Evolutionary conservation across 108 stramenopile genomes (phyloP).

Genomic region (Cyclotella cryptica): DNA sequence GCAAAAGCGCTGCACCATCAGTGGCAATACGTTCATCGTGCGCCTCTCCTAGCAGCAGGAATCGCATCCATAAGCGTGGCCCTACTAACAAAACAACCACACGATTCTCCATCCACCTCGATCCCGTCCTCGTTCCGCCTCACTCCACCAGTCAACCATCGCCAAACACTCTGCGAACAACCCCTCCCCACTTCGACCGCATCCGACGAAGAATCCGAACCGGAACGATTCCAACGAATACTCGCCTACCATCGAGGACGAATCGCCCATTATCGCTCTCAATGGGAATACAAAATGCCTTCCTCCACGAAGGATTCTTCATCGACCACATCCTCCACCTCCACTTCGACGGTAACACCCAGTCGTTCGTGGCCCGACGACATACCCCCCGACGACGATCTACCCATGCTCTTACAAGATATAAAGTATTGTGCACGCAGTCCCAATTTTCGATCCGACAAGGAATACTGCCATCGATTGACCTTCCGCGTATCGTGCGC

Average conservation of each 20-base stretch:
- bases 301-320: not conserved
- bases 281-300: constrained; percentile 50
- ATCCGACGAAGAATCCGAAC: constrained; percentile 29
- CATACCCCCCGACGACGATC: constrained; percentile 28
- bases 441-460: constrained; percentile 34
- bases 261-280: constrained; percentile 31
- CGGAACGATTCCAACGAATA: constrained; percentile 28
- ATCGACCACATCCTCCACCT: constrained; percentile 14
- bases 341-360: constrained; percentile 39
- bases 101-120: not conserved
- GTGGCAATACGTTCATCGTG: not conserved
- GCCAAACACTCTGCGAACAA: constrained; percentile 2
- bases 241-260: constrained; percentile 27
- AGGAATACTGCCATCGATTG: constrained; percentile 28
- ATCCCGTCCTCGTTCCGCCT: not conserved
- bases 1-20: not conserved
- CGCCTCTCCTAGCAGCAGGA: constrained; percentile 1
- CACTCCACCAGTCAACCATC: not conserved
- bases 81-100: not conserved
- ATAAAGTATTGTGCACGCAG: constrained; percentile 44
- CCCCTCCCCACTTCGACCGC: not conserved
- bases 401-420: constrained; percentile 29
- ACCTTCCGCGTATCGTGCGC: constrained; percentile 39
- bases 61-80: not conserved
- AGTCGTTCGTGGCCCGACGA: constrained; percentile 44